Evolutionary conservation across 2,329 filamentous ascomycete species (phyloP).

Genomic region (Colletotrichum sidae): DNA sequence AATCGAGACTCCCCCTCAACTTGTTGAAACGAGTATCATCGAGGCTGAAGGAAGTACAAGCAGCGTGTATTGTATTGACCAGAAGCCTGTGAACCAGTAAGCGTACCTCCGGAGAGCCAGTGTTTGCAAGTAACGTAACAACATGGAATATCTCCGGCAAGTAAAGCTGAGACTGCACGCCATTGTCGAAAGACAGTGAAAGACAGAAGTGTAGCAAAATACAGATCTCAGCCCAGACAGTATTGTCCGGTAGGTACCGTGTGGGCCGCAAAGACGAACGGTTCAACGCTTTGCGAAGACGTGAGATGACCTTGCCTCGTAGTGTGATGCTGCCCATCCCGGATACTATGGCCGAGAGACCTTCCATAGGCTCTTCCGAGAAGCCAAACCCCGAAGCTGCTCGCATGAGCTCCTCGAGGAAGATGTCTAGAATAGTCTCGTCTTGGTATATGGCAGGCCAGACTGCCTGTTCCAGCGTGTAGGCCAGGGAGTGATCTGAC

Average conservation of each 20-base stretch:
- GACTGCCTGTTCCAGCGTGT: conserved; percentile 72
- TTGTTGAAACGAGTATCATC: conserved; percentile 70
- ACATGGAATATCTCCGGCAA: conserved; percentile 78
- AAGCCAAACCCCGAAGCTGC: conserved; percentile 67
- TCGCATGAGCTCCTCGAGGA: conserved; percentile 75
- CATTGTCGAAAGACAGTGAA: conserved; percentile 75
- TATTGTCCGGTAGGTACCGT: conserved; percentile 72
- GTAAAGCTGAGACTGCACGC: conserved; percentile 75
- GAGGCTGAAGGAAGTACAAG: conserved; percentile 73
- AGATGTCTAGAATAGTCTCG: conserved; percentile 73
- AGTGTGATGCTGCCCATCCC: conserved; percentile 74
- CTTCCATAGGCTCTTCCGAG: conserved; percentile 69
- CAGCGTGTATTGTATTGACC: conserved; percentile 75
- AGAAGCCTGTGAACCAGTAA: conserved; percentile 71
- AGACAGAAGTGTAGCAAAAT: conserved; percentile 75
- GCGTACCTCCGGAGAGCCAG: conserved; percentile 67
- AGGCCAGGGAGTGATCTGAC: conserved; percentile 68
- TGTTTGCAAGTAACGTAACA: conserved; percentile 77
- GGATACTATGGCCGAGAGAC: conserved; percentile 71
- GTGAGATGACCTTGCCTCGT: conserved; percentile 73
- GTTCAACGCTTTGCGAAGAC: conserved; percentile 75
- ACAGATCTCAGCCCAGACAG: conserved; percentile 77
- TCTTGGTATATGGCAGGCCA: conserved; percentile 75
- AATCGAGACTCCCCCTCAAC: conserved; percentile 66
- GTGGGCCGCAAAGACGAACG: conserved; percentile 76